Base-by-base conservation (phyloP, 2,329 filamentous ascomycete species). In the Pestalotiopsis sp. region DNA sequence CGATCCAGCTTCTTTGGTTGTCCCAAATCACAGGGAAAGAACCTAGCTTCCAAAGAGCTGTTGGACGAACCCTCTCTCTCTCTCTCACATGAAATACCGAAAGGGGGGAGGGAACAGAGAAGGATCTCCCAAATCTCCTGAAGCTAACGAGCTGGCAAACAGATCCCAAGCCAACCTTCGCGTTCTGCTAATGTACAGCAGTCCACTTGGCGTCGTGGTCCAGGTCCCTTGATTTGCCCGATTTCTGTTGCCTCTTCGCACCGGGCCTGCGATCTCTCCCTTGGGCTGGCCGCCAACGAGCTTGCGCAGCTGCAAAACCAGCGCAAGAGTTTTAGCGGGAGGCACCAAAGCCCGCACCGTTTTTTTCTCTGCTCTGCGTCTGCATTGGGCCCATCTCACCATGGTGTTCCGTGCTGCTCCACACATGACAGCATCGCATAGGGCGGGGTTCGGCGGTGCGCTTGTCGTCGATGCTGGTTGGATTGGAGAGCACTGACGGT, bases 211-310 rank as follows among this genome's bases (percentile, higher is more conserved):
- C 59, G 59, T 36, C 59, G n/a, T 36, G 45, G n/a, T 38, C 17
- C 14, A 62, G 36, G 59, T 62, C 59, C 59, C 59, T 62, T 62
- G 59, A 62, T 62, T 62, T 39, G 59, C 36, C 31, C 31, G 59
- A 52, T 20, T 9, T 52, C 14, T 52, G 14, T 52, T 52, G 17
- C 17, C 59, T 36, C 25, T 39, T 39, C 27, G 57, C 27, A 62
- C 59, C 59, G 59, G 38, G 27, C 41, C 31, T 36, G 31, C 31
- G 31, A 36, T 36, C 31, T 36, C 31, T 36, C 31, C 31, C 31
- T 36, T 36, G 31, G 31, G 31, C 31, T 36, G 31, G 31, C 31
- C 31, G 31, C 31, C 31, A 36, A 36, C 31, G 31, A 36, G 31
- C 31, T 36, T 9, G 31, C 31, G 31, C 27, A 36, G 31, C 31